Evolutionary conservation across 2,329 filamentous ascomycete genomes (phyloP).

Genomic region (Penicillium psychrosexuale): DNA sequence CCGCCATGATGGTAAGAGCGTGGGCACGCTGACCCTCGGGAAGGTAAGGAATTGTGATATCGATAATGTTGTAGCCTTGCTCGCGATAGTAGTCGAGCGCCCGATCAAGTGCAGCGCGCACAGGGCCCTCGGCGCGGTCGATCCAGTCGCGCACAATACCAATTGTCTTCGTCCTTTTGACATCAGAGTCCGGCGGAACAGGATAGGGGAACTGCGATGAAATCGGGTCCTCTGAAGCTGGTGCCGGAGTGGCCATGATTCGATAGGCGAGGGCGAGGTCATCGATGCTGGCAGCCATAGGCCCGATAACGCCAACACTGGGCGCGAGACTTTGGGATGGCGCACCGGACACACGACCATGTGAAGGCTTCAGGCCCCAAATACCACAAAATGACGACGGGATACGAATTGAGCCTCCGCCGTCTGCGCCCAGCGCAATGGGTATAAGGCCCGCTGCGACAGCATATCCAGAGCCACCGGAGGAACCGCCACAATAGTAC

Average conservation of each 20-base stretch:
- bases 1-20: constrained; percentile 70
- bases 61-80: constrained; percentile 44
- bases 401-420: constrained; percentile 72
- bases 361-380: constrained; percentile 76
- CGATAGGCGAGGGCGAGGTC: constrained; percentile 83
- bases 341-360: constrained; percentile 62
- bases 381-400: constrained; percentile 73
- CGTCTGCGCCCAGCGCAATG: constrained; percentile 69
- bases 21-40: constrained; percentile 73
- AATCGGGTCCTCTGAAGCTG: constrained; percentile 50
- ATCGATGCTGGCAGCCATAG: constrained; percentile 70
- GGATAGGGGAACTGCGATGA: constrained; percentile 61
- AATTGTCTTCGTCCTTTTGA: constrained; percentile 56
- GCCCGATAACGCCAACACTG: constrained; percentile 67
- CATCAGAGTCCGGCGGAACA: constrained; percentile 37
- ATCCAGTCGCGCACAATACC: constrained; percentile 71
- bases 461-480: constrained; percentile 70
- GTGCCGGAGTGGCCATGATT: constrained; percentile 70
- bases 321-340: constrained; percentile 59
- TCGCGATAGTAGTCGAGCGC: constrained; percentile 56
- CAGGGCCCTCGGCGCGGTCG: constrained; percentile 61
- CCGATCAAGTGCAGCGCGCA: constrained; percentile 60
- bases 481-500: constrained; percentile 80
- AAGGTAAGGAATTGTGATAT: constrained; percentile 55
- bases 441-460: constrained; percentile 69